Conservation (phyloP, 2,329 filamentous ascomycete genomes). For the Botryotinia narcissicola region DNA sequence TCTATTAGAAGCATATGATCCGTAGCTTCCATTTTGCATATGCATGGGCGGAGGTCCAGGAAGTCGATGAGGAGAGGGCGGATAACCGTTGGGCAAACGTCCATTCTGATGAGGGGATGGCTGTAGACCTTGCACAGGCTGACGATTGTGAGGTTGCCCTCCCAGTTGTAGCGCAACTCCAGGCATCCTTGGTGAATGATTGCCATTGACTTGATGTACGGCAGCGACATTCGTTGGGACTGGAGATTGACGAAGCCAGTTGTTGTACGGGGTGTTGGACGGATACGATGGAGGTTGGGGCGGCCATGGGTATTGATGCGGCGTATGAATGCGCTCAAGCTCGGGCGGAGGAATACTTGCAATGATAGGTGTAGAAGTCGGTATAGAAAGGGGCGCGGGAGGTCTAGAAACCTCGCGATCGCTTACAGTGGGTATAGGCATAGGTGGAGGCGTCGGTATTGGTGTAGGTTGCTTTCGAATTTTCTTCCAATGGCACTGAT, state of each 20-base stretch:
- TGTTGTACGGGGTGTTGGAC: slow-evolving; percentile 42
- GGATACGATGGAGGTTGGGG: slow-evolving; percentile 44
- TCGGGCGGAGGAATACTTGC: slow-evolving; percentile 34
- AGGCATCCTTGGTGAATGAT: slow-evolving; percentile 32
- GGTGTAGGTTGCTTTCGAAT: slow-evolving; percentile 35
- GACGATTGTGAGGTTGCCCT: slow-evolving; percentile 29
- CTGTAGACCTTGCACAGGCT: slow-evolving; percentile 34
- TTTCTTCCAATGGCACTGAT: slow-evolving; percentile 65
- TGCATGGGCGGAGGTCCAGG: slow-evolving; percentile 30
- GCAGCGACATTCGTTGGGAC: slow-evolving; percentile 46
- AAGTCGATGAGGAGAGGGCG: slow-evolving; percentile 36
- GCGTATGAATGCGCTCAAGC: slow-evolving; percentile 25
- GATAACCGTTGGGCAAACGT: slow-evolving; percentile 45
- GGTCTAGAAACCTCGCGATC: slow-evolving; percentile 13
- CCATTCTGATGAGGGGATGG: slow-evolving; percentile 47
- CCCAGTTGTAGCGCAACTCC: slow-evolving; percentile 34
- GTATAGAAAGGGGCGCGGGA: slow-evolving; percentile 29
- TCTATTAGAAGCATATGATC: slow-evolving; percentile 36
- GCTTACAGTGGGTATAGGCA: neutral
- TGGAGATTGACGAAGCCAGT: slow-evolving; percentile 52
- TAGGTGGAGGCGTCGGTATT: slow-evolving; percentile 24
- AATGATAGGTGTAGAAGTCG: slow-evolving; percentile 29
- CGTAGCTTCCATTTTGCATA: slow-evolving; percentile 34
- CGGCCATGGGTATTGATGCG: slow-evolving; percentile 34
- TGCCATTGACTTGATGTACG: slow-evolving; percentile 51